Evolutionary conservation across 2,329 filamentous ascomycete genomes (phyloP).

Genomic region (Diaporthe sp.): DNA sequence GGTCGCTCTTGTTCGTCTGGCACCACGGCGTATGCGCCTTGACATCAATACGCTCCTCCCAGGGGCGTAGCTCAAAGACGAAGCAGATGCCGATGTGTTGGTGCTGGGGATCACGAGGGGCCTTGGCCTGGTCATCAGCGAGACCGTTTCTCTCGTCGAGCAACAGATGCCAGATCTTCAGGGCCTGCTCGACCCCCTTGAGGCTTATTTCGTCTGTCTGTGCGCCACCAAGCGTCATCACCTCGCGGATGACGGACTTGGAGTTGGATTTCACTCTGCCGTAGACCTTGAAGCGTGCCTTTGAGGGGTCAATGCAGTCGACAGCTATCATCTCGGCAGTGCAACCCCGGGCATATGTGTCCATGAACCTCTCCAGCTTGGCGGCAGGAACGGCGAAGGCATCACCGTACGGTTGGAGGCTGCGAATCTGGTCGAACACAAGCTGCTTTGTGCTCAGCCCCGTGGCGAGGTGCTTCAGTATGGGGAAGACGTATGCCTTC

Average conservation of each 20-base stretch:
- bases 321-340: neutral
- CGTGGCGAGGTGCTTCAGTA: slow-evolving; percentile 2
- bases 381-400: neutral
- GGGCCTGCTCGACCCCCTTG: neutral
- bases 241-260: neutral
- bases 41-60: slow-evolving; percentile 7
- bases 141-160: neutral
- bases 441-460: slow-evolving; percentile 6
- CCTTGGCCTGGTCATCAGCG: neutral
- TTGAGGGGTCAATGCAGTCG: neutral
- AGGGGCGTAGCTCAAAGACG: neutral
- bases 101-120: slow-evolving; percentile 3
- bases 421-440: slow-evolving; percentile 6
- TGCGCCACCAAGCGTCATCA: neutral
- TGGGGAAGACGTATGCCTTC: slow-evolving; percentile 9
- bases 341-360: neutral
- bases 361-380: neutral
- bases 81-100: slow-evolving; percentile 2
- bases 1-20: neutral
- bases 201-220: slow-evolving; percentile 5
- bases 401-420: neutral
- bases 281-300: slow-evolving; percentile 12
- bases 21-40: slow-evolving; percentile 6
- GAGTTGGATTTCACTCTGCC: neutral
- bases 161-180: slow-evolving; percentile 9